Conservation (phyloP, 768 basidiomycete genomes). For the Lentinus tigrinus region DNA sequence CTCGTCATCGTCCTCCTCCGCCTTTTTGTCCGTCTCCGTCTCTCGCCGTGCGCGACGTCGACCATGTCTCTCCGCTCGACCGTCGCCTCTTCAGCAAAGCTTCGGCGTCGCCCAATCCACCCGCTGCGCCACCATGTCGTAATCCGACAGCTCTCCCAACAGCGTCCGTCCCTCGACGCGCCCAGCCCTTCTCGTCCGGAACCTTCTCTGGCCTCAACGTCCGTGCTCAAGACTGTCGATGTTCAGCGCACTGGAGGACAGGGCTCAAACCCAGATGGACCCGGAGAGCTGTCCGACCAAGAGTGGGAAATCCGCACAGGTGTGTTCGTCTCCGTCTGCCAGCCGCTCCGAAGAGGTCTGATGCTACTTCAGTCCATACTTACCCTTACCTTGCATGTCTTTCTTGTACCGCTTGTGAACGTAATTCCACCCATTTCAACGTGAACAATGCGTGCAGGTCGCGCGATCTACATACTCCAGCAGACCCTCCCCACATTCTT, state of each 20-base stretch:
- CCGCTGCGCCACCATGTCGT: not conserved
- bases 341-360: slow-evolving; percentile 23
- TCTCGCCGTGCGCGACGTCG: not conserved
- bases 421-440: not conserved
- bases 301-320: slow-evolving; percentile 83
- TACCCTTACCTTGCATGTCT: slow-evolving; percentile 2
- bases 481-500: slow-evolving; percentile 76
- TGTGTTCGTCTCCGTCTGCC: slow-evolving; percentile 26
- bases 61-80: slow-evolving; percentile 3
- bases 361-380: slow-evolving; percentile 26
- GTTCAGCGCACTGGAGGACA: not conserved
- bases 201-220: not conserved
- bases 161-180: not conserved
- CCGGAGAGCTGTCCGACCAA: slow-evolving; percentile 51
- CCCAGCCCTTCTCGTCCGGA: not conserved
- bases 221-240: not conserved
- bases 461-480: slow-evolving; percentile 66
- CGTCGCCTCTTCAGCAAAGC: not conserved
- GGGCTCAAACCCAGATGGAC: not conserved
- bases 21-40: not conserved
- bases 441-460: slow-evolving; percentile 42
- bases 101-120: not conserved
- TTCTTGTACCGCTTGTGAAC: not conserved
- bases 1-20: not conserved
- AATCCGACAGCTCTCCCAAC: not conserved